Evolutionary conservation across 495 filamentous ascomycete genomes (phyloP).

Genomic region (Aspergillus egyptiacus): DNA sequence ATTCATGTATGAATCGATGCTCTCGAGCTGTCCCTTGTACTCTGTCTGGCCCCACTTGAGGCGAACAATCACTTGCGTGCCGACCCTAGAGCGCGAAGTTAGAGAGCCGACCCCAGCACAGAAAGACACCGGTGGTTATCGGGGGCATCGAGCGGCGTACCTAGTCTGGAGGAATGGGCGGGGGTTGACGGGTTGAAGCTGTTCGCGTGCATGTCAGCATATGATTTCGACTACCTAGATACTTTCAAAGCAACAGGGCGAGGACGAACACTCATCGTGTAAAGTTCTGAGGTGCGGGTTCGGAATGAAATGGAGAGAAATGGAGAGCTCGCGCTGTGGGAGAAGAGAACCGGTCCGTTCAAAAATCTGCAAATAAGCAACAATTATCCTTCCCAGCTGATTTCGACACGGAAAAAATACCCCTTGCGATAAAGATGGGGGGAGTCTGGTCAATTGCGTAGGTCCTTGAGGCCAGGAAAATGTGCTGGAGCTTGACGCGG

Average conservation of each 20-base stretch:
- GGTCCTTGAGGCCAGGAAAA: slow-evolving; percentile 27
- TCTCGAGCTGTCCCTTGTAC: slow-evolving; percentile 87
- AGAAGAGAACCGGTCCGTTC: slow-evolving; percentile 12
- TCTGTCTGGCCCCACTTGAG: slow-evolving; percentile 98
- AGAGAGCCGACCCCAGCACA: background rate
- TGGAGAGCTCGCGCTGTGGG: background rate
- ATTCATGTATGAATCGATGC: slow-evolving; percentile 98
- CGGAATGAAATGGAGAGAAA: slow-evolving; percentile 1
- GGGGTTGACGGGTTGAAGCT: slow-evolving; percentile 86
- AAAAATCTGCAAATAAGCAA: background rate
- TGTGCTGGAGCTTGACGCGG: slow-evolving; percentile 29
- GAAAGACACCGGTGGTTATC: background rate
- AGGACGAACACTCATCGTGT: slow-evolving; percentile 40
- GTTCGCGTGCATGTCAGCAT: slow-evolving; percentile 12
- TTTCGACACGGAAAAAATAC: background rate
- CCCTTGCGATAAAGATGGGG: slow-evolving; percentile 1
- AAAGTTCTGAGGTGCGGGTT: slow-evolving; percentile 7
- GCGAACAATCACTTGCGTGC: slow-evolving; percentile 81
- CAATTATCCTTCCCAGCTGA: background rate
- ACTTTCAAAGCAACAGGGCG: background rate
- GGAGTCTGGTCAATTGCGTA: slow-evolving; percentile 14
- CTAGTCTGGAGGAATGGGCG: slow-evolving; percentile 82
- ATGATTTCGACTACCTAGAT: background rate
- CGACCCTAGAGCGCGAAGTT: slow-evolving; percentile 53
- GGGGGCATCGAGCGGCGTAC: slow-evolving; percentile 45